Conservation (phyloP, 1,139 yeast species). For the Lodderomyces metapsilosis region DNA sequence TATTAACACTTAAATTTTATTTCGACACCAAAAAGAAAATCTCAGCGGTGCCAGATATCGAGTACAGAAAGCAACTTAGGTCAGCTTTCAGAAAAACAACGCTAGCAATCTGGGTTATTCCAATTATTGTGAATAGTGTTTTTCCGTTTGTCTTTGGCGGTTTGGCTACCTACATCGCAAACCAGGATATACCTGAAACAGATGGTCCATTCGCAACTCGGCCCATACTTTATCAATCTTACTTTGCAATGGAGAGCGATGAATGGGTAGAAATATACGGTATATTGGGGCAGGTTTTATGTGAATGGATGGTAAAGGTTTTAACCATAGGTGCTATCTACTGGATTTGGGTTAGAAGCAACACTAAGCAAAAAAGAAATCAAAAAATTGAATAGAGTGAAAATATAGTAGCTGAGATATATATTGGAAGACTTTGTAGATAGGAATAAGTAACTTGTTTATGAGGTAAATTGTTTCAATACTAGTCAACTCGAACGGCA, state of each 20-base stretch:
- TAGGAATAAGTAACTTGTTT: too few relatives aligned
- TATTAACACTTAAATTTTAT: constrained; percentile 22
- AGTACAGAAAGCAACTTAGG: too few relatives aligned
- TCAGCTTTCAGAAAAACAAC: constrained; percentile 30
- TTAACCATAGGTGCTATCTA: background rate
- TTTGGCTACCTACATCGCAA: background rate
- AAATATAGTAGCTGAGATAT: background rate
- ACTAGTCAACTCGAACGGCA: too few relatives aligned
- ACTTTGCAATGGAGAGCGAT: background rate
- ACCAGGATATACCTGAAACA: background rate
- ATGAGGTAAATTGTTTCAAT: too few relatives aligned
- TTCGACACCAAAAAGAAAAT: constrained; percentile 30
- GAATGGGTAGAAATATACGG: too few relatives aligned
- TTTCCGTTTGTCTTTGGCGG: background rate
- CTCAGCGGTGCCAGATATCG: constrained; percentile 33
- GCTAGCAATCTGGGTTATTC: constrained; percentile 29
- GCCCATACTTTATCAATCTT: background rate
- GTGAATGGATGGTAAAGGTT: background rate
- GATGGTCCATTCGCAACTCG: background rate
- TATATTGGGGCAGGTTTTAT: background rate
- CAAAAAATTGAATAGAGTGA: background rate
- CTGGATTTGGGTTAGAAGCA: background rate
- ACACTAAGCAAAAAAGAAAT: background rate
- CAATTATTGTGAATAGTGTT: constrained; percentile 14
- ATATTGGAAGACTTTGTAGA: too few relatives aligned